Evolutionary conservation across 1,139 yeast species (phyloP), one percentile per base, ranked within the genome.

Genomic region (Protomyces inundatus): DNA sequence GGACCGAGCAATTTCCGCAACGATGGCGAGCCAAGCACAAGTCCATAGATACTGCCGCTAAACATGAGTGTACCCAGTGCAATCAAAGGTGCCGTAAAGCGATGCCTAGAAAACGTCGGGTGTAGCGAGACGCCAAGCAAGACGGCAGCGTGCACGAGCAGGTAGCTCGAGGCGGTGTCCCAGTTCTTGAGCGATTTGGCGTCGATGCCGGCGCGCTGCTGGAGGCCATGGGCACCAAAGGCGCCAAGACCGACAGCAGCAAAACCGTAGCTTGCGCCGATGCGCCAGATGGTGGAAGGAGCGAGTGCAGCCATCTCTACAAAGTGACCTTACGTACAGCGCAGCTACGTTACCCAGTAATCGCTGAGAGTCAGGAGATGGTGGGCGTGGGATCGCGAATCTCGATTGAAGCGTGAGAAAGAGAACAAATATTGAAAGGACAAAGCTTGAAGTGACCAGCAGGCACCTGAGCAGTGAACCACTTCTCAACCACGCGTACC

Each of bases 1-100:
- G 66, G 66, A 2, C 66, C 66, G n/a, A 64, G 56, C 34, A 59
- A 55, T 32, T 52, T 46, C 3, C 53, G 42, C 14, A 53, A 14
- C 7, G 53, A n/a, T 12, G 52, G 45, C n/a, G 52, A 33, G 9
- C 57, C 57, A 7, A 60, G 45, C 5, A 59, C 64, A 50, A 64
- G 64, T 6, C 64, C 66, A 52, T 54, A 64, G 23, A 64, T 59
- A 14, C 54, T 48, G 32, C 66, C 66, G 40, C 61, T 54, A 46
- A 64, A 64, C 51, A 64, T n/a, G 12, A 51, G 30, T n/a, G 61
- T 50, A n/a, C 66, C 66, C 33, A 36, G 34, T 12, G 64, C 55
- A 35, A 64, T 54, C 54, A 64, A 39, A 6, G 35, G 51, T 3
- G 63, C 52, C 16, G 57, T 40, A 1, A 23, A 37, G 16, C 35